Percentiles rank a stretch among this genome's conserved stretches.
These are phyloP conservation scores for Cryptococcus maquisensis DNA, from an alignment of 1,284 basidiomycete genomes.

Conservation along the genomic window DNA sequence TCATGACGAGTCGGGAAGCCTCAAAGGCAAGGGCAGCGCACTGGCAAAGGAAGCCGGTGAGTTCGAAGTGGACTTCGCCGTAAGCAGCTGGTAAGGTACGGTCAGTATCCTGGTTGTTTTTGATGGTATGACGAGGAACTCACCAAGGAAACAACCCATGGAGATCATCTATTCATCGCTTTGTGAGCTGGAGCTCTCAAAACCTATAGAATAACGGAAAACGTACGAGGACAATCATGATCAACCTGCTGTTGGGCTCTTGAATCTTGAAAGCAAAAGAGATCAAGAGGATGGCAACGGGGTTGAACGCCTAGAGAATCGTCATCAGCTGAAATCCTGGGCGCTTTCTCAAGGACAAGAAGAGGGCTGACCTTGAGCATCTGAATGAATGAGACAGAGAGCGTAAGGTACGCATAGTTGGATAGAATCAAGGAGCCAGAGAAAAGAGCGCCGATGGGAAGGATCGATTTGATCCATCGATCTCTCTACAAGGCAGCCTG, in stretches of 20 bases:
- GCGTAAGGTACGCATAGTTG: slow-evolving; percentile 90
- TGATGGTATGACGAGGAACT: slow-evolving; percentile 26
- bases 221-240: slow-evolving; percentile 66
- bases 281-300: slow-evolving; percentile 91
- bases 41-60: slow-evolving; percentile 80
- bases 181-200: background rate
- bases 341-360: no score
- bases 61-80: slow-evolving; percentile 80
- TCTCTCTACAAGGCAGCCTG: slow-evolving; percentile 52
- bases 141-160: slow-evolving; percentile 78
- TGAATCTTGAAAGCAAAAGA: slow-evolving; percentile 86
- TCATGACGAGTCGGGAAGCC: slow-evolving; percentile 78
- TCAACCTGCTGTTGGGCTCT: slow-evolving; percentile 76
- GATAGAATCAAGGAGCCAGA: slow-evolving; percentile 84
- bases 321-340: background rate
- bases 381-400: slow-evolving; percentile 90
- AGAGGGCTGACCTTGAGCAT: slow-evolving; percentile 77
- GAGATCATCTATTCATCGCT: slow-evolving; percentile 67
- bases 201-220: background rate
- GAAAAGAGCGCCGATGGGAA: slow-evolving; percentile 90
- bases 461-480: slow-evolving; percentile 78
- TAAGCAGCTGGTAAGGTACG: slow-evolving; percentile 48
- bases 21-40: slow-evolving; percentile 66
- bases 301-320: slow-evolving; percentile 79
- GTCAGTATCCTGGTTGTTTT: background rate